Base-by-base conservation (phyloP, 192 early-diverging fungal species). In the Allomyces macrogynus region DNA sequence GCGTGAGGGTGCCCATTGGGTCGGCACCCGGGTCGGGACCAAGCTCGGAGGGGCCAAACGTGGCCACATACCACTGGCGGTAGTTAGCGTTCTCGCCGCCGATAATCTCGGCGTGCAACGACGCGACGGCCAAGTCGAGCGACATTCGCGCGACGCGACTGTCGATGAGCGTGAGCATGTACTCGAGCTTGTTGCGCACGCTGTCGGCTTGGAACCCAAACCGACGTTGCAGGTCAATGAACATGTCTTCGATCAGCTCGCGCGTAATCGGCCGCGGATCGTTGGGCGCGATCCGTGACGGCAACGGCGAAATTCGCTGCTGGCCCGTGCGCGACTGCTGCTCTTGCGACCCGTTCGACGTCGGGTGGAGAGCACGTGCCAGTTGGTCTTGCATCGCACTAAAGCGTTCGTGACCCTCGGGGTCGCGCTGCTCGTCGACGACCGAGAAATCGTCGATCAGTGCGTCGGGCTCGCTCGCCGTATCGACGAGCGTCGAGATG, bases 61-160 rank as follows among this genome's bases (percentile, higher is more conserved):
- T 79, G 26, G 84, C 84, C 74, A 90, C 88, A 73, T 84, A 90
- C 88, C 88, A 90, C 64, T 82, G 85, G 23, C 86, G 79, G 70
- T 88, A 90, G 76, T 90, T 90, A 65, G 86, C 82, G 63, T 86
- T 74, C 67, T 85, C 84, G 49, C 88, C 88, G 63, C 86, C 88
- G 66, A 90, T 81, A 64, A 84, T 87, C 66, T 90, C 88, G 18
- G 85, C 84, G 68, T 90, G 86, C 16, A 90, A 67, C 54, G 83
- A 84, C 25, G 84, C 72, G 61, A 90, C 67, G 40, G 88, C 88
- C 71, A 84, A 77, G n/a, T 79, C 77, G 10, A 86, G 80, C 24
- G 77, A 75, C 81, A 88, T 83, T 10, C 88, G 78, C n/a, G 86
- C 86, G 9, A 86, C 81, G 64, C 88, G 79, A 22, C 86, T 88